These are phyloP conservation scores for Aspergillus clavatus DNA, from an alignment of 2,329 filamentous ascomycete genomes.

Conservation along the genomic window DNA sequence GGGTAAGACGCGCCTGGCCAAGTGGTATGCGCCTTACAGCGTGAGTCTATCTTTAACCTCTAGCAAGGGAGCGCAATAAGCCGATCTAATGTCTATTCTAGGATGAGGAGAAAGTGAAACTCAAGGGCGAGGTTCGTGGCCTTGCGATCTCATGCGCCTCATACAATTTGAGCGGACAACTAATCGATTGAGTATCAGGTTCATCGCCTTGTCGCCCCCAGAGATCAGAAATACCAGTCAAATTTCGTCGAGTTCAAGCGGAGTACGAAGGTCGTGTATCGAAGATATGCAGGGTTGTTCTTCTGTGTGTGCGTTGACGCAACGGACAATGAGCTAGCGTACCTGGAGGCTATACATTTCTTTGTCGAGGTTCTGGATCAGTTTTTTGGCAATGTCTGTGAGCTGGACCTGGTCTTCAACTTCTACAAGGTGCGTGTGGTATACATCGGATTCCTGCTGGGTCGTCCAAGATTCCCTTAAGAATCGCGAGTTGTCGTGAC, in stretches of 20 bases:
- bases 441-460: not conserved
- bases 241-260: conserved; percentile 86
- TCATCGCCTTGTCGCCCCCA: conserved; percentile 92
- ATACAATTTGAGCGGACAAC: conserved; percentile 3
- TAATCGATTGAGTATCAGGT: conserved; percentile 52
- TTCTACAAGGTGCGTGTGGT: conserved; percentile 58
- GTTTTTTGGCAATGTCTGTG: conserved; percentile 98
- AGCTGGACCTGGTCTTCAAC: conserved; percentile 80
- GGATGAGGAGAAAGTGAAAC: conserved; percentile 98
- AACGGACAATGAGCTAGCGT: conserved; percentile 97
- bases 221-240: conserved; percentile 98
- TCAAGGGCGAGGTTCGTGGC: conserved; percentile 81
- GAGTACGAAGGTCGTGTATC: conserved; percentile 88
- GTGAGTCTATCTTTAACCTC: conserved; percentile 38
- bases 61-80: not conserved
- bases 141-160: conserved; percentile 1
- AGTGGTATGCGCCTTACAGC: conserved; percentile 98
- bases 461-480: not conserved
- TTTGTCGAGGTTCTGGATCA: conserved; percentile 98
- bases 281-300: conserved; percentile 94
- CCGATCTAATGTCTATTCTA: conserved; percentile 22
- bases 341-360: conserved; percentile 96
- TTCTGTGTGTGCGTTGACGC: conserved; percentile 99
- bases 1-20: conserved; percentile 95
- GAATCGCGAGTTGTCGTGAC: too few species aligned